Evolutionary conservation across 148 eudicot species (phyloP).

Genomic region (Rhododendron griersonianum): DNA sequence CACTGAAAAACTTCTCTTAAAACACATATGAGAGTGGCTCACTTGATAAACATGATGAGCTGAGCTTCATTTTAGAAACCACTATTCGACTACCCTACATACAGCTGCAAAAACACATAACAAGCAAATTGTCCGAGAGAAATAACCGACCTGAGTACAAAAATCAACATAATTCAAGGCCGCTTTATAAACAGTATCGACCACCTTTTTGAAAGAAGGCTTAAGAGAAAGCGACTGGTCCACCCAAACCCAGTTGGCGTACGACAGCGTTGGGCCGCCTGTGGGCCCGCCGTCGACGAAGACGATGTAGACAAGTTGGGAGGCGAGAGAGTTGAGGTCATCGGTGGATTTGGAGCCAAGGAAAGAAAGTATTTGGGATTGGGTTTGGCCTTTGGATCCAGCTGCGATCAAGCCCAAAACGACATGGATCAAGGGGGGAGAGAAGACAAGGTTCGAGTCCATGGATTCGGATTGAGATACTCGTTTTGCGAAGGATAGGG

Average conservation of each 20-base stretch:
- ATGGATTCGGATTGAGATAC: conserved; percentile 21
- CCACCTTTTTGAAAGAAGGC: conserved; percentile 45
- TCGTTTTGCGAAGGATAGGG: conserved; percentile 42
- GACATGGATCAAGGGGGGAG: conserved; percentile 66
- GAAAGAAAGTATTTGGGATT: conserved; percentile 48
- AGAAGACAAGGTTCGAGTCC: conserved; percentile 52
- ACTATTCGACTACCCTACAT: no score
- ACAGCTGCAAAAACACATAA: no score
- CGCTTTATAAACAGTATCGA: conserved; percentile 53
- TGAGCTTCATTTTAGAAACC: no score
- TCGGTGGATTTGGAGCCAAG: conserved; percentile 47
- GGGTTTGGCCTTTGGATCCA: conserved; percentile 65
- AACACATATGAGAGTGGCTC: no score
- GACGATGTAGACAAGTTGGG: conserved; percentile 42
- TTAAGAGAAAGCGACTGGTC: conserved; percentile 47
- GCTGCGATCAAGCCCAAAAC: conserved; percentile 60
- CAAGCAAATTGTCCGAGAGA: no score
- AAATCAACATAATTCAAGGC: conserved; percentile 61
- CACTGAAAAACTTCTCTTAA: no score
- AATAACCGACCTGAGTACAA: conserved; percentile 40
- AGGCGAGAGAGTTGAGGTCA: conserved; percentile 53
- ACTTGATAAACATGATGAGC: no score
- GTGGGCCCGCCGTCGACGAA: conserved; percentile 48
- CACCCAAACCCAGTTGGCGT: conserved; percentile 74
- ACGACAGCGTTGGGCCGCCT: conserved; percentile 64